Percentiles rank a stretch among this genome's conserved stretches.
Conservation (phyloP, 306 rosid genomes). For the Geum urbanum region DNA sequence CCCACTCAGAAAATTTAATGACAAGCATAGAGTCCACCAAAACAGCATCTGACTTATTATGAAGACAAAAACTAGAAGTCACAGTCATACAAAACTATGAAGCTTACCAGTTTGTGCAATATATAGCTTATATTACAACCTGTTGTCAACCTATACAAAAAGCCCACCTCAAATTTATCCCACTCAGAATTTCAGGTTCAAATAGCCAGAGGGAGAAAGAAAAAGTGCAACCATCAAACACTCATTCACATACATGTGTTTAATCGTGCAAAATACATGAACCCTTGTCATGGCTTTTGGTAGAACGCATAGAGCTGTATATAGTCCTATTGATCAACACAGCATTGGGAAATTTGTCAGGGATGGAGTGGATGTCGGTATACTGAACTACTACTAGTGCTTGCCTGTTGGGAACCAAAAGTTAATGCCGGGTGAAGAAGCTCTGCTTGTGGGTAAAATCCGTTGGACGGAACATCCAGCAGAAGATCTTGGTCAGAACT, state of each 20-base stretch:
- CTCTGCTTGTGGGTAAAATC: conserved; percentile 88
- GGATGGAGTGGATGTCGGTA: conserved; percentile 45
- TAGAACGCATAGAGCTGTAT: conserved; percentile 27
- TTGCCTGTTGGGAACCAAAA: conserved; percentile 64
- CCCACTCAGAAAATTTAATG: neutral
- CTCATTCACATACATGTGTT: conserved; percentile 49
- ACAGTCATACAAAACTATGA: conserved; percentile 39
- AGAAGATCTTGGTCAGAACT: conserved; percentile 75
- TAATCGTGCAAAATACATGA: conserved; percentile 43
- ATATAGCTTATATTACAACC: conserved; percentile 64
- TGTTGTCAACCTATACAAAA: conserved; percentile 69
- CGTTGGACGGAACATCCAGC: conserved; percentile 76
- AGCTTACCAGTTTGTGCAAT: conserved; percentile 47
- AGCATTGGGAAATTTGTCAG: conserved; percentile 31
- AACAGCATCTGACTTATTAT: conserved; percentile 10
- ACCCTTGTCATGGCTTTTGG: conserved; percentile 33
- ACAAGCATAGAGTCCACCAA: conserved; percentile 17
- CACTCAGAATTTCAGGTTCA: conserved; percentile 43
- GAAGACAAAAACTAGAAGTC: conserved; percentile 33
- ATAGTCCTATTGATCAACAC: conserved; percentile 15
- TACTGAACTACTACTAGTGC: conserved; percentile 75
- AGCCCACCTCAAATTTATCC: conserved; percentile 48
- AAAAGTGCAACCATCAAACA: conserved; percentile 49
- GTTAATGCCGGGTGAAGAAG: conserved; percentile 55
- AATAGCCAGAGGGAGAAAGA: conserved; percentile 35